phyloP scores from a whole-genome alignment of 2,329 filamentous ascomycete genomes.

The Teratosphaeria epicoccoides region DNA sequence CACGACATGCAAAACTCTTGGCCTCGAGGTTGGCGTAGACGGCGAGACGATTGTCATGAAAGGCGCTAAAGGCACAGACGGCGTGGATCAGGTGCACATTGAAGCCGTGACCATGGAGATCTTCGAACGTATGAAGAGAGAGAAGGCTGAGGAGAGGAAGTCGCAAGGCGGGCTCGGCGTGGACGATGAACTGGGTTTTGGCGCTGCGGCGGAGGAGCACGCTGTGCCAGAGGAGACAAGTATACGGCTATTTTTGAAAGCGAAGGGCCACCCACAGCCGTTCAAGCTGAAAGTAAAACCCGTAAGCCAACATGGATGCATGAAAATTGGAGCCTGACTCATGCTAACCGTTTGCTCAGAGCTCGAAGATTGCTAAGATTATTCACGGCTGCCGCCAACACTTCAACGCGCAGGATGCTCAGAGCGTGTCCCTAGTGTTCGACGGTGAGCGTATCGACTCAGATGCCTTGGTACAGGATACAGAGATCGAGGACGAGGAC shows the following conservation, averaged over 20 bases:
- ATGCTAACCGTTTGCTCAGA: slow-evolving; percentile 26
- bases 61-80: slow-evolving; percentile 38
- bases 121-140: slow-evolving; percentile 42
- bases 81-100: slow-evolving; percentile 55
- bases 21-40: slow-evolving; percentile 41
- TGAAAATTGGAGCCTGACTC: neutral
- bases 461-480: slow-evolving; percentile 49
- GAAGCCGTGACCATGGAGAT: slow-evolving; percentile 64
- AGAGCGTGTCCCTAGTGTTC: slow-evolving; percentile 54
- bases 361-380: slow-evolving; percentile 53
- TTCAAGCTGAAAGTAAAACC: slow-evolving; percentile 40
- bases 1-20: slow-evolving; percentile 61
- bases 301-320: slow-evolving; percentile 26
- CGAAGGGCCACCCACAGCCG: slow-evolving; percentile 38
- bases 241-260: slow-evolving; percentile 42
- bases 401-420: slow-evolving; percentile 41
- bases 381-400: slow-evolving; percentile 47
- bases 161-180: neutral
- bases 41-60: slow-evolving; percentile 29
- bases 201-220: slow-evolving; percentile 24
- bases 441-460: slow-evolving; percentile 64
- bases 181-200: neutral
- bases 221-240: slow-evolving; percentile 20
- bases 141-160: slow-evolving; percentile 29
- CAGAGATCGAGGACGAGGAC: slow-evolving; percentile 66